These are phyloP conservation scores for Chrysanthemum lavandulifolium DNA, from an alignment of 129 eudicot species.

Conservation along the genomic window DNA sequence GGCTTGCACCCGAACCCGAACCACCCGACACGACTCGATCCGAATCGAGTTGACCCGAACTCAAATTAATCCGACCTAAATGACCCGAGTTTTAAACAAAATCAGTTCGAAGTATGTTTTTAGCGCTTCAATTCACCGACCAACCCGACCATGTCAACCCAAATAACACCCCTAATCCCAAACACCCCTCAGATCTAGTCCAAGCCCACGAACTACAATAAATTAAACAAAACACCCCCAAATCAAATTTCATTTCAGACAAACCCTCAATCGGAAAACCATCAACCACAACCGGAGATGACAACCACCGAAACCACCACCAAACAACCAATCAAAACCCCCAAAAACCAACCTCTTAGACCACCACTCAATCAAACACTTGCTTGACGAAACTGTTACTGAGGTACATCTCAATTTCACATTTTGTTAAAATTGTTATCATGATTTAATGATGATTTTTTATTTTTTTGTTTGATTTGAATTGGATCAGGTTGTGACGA, in stretches of 20 bases:
- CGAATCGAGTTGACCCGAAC: no score
- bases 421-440: not conserved
- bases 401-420: constrained; percentile 53
- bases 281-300: constrained; percentile 40
- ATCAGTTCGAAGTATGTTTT: no score
- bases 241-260: constrained; percentile 32
- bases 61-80: no score
- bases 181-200: no score
- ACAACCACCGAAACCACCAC: constrained; percentile 24
- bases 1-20: no score
- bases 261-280: constrained; percentile 42
- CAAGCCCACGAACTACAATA: not conserved
- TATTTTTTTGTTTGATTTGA: not conserved
- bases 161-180: no score
- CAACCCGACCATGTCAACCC: no score
- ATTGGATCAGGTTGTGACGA: constrained; percentile 57
- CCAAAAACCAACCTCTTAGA: constrained; percentile 76
- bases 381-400: constrained; percentile 85
- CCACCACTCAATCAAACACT: constrained; percentile 84
- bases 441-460: not conserved
- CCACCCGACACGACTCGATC: no score
- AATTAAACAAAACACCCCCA: constrained; percentile 19
- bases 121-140: no score
- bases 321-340: constrained; percentile 29
- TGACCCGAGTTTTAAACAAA: no score